Evolutionary conservation across 192 early-diverging fungal species (phyloP).

Genomic region (Piromyces finnis): DNA sequence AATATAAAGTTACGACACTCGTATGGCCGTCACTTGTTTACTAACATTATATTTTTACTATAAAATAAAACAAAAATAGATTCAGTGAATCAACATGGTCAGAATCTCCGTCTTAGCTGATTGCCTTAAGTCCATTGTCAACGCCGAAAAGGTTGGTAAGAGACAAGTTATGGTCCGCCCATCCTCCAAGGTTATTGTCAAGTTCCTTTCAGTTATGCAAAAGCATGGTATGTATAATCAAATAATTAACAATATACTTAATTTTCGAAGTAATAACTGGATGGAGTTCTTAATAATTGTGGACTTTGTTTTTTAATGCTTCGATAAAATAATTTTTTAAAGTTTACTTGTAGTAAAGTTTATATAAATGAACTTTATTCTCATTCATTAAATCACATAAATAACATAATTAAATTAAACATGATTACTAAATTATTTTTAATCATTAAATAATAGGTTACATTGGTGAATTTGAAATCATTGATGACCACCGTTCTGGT

Average conservation of each 20-base stretch:
- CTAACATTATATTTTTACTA: neutral
- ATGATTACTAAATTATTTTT: neutral
- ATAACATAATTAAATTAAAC: neutral
- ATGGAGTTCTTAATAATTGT: constrained; percentile 21
- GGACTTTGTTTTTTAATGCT: constrained; percentile 54
- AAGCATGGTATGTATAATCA: constrained; percentile 60
- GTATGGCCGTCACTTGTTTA: neutral
- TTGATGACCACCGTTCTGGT: constrained; percentile 93
- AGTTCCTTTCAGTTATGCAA: constrained; percentile 98
- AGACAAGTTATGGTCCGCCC: constrained; percentile 94
- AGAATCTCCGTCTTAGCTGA: constrained; percentile 85
- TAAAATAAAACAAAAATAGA: neutral
- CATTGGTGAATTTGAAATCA: constrained; percentile 97
- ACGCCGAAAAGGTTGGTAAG: constrained; percentile 96
- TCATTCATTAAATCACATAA: constrained; percentile 1
- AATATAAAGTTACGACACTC: neutral
- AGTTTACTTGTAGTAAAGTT: constrained; percentile 9
- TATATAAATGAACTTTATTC: neutral
- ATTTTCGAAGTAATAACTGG: constrained; percentile 55
- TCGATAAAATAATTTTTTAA: constrained; percentile 34
- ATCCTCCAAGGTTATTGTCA: constrained; percentile 94
- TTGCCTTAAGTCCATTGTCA: constrained; percentile 96
- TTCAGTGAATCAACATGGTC: constrained; percentile 54
- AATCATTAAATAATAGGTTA: constrained; percentile 41
- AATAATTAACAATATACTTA: neutral